Percentiles rank a stretch among this genome's conserved stretches.
These are phyloP conservation scores for Fusarium subglutinans DNA, from an alignment of 2,329 filamentous ascomycete genomes.

Conservation along the genomic window DNA sequence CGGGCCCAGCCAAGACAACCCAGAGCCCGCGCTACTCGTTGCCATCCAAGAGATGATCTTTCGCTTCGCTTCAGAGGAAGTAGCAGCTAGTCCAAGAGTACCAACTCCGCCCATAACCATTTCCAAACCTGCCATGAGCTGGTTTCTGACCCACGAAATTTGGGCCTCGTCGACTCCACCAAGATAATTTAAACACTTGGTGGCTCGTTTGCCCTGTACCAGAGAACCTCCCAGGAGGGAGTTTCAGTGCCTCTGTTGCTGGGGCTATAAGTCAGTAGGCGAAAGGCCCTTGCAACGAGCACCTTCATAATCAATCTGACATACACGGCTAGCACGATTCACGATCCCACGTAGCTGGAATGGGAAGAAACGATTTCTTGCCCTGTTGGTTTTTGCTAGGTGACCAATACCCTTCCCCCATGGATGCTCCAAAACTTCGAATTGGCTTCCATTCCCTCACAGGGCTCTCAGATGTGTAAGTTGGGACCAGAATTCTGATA, in stretches of 20 bases:
- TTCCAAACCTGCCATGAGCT: conserved; percentile 25
- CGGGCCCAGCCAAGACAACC: conserved; percentile 30
- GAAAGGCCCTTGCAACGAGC: conserved; percentile 1
- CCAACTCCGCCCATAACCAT: conserved; percentile 1
- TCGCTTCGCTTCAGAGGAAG: conserved; percentile 7
- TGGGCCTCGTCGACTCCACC: conserved; percentile 26
- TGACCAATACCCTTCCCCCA: conserved; percentile 15
- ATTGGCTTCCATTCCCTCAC: conserved; percentile 25
- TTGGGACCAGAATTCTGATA: conserved; percentile 11
- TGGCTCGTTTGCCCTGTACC: conserved; percentile 7
- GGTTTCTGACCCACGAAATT: conserved; percentile 28
- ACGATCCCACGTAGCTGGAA: conserved; percentile 17
- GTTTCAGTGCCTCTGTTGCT: background rate
- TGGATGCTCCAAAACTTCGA: conserved; percentile 22
- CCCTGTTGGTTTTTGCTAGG: conserved; percentile 4
- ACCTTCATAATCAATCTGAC: background rate
- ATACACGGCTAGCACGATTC: background rate
- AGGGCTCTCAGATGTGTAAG: conserved; percentile 21
- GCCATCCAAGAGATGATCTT: conserved; percentile 28
- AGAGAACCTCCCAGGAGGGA: conserved; percentile 3
- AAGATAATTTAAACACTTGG: conserved; percentile 21
- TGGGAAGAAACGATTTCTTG: conserved; percentile 20
- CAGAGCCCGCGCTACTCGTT: conserved; percentile 16
- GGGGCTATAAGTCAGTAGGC: background rate
- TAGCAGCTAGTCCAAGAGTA: conserved; percentile 19